Conservation (phyloP, 352 stramenopile genomes). For the Phytophthora cryptogea region DNA sequence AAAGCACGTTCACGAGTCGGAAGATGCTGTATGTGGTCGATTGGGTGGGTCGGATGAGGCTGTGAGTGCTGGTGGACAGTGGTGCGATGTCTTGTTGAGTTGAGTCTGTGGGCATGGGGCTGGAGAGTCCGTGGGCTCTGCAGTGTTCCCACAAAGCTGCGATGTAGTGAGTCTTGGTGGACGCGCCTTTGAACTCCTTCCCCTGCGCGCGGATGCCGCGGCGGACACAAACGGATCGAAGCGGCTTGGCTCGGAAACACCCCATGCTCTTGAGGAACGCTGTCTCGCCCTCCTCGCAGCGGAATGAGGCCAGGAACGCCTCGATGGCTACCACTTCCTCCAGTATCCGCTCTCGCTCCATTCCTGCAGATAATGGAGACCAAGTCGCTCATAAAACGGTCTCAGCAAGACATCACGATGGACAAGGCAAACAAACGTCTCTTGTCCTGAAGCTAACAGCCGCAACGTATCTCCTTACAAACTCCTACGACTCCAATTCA, state of each 20-base stretch:
- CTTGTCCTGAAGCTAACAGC: neutral
- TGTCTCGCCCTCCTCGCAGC: neutral
- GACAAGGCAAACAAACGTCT: too few species aligned
- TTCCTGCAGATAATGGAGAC: neutral
- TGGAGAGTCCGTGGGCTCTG: neutral
- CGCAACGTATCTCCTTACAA: neutral
- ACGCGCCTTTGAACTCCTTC: conserved; percentile 1
- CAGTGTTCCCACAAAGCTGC: conserved; percentile 4
- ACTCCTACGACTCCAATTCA: conserved; percentile 1
- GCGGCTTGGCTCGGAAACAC: conserved; percentile 2
- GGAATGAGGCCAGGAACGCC: neutral
- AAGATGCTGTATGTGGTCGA: conserved; percentile 1
- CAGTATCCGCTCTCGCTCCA: conserved; percentile 3
- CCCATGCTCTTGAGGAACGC: conserved; percentile 2
- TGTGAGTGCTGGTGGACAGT: neutral
- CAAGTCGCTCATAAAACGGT: neutral
- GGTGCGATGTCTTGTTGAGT: neutral
- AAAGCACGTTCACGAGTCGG: conserved; percentile 1
- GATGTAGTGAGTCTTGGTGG: conserved; percentile 7
- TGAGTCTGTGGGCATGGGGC: neutral
- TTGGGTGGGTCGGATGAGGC: neutral
- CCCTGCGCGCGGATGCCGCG: conserved; percentile 1
- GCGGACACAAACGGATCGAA: conserved; percentile 2
- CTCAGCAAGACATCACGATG: too few species aligned
- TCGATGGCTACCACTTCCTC: neutral